A percentile compares a stretch with the other conserved stretches of the same genome.
These are phyloP conservation scores for Mallotus repandus DNA, from an alignment of 441 rosid genomes.

Conservation along the genomic window DNA sequence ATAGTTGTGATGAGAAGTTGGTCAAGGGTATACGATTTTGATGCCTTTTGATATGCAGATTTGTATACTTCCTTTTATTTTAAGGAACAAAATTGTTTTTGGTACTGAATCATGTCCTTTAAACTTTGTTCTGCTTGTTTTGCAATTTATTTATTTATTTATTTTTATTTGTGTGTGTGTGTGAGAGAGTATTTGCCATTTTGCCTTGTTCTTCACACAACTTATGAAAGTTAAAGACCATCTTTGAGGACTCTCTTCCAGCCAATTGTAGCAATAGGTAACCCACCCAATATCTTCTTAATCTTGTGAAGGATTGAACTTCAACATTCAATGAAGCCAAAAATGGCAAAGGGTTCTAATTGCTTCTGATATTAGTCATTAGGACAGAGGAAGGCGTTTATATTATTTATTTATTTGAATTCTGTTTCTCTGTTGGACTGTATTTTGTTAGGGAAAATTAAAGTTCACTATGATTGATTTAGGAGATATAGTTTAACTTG, in stretches of 20 bases:
- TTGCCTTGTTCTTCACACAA: not conserved
- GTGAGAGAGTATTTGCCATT: not conserved
- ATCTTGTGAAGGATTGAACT: not conserved
- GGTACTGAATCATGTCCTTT: not conserved
- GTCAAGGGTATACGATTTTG: not conserved
- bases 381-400: not conserved
- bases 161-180: not conserved
- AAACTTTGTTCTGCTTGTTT: not conserved
- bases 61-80: not conserved
- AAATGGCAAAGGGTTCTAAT: not conserved
- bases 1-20: not conserved
- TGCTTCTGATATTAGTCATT: not conserved
- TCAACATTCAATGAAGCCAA: not conserved
- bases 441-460: not conserved
- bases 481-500: not conserved
- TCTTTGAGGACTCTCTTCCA: not conserved
- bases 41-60: constrained; percentile 4
- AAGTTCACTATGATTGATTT: not conserved
- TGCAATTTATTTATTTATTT: not conserved
- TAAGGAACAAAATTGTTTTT: not conserved
- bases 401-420: not conserved
- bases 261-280: not conserved
- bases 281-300: not conserved
- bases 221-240: not conserved
- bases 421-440: not conserved